Base-by-base conservation (phyloP, 73 alveolate species). In the Halteria grandinella region DNA sequence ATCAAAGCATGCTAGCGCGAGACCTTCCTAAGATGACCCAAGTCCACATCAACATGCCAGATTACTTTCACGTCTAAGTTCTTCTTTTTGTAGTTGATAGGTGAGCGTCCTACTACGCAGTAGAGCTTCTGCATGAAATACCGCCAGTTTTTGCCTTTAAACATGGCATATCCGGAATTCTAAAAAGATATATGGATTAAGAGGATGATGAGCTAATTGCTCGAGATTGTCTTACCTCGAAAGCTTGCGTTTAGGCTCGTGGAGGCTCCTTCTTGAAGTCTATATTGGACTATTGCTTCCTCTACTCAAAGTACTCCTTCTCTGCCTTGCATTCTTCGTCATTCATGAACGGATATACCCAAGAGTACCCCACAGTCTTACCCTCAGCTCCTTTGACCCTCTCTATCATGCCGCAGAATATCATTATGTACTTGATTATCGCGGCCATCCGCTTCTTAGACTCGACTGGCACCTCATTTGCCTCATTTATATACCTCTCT, bases 121-220 rank as follows among this genome's bases (percentile, higher is more conserved):
- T 79, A 63, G 40, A 88, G 76, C 60, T 71, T 84, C 70, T 88
- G 79, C 87, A 91, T 88, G 49, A 85, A 81, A 69, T 84, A 91
- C 34, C 79, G 80, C 97, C 97, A 91, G 55, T 88, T 62, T 29
- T 80, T 84, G 28, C 97, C 93, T 29, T 87, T 70, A 11, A 91
- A 69, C 84, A 91, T 55, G 6, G 97, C 97, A 59, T 83, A 91
- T 23, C 97, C 97, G 54, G n/a, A n/a, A n/a, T n/a, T n/a, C n/a
- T n/a, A n/a, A n/a, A n/a, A n/a, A n/a, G n/a, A n/a, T n/a, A n/a
- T n/a, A n/a, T n/a, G n/a, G n/a, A n/a, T n/a, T n/a, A n/a, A n/a
- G n/a, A n/a, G n/a, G n/a, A n/a, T n/a, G n/a, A n/a, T n/a, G n/a
- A n/a, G n/a, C n/a, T n/a, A n/a, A n/a, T n/a, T n/a, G n/a, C n/a